Base-by-base conservation (phyloP, 257 asterid species). In the Penstemon eatonii region DNA sequence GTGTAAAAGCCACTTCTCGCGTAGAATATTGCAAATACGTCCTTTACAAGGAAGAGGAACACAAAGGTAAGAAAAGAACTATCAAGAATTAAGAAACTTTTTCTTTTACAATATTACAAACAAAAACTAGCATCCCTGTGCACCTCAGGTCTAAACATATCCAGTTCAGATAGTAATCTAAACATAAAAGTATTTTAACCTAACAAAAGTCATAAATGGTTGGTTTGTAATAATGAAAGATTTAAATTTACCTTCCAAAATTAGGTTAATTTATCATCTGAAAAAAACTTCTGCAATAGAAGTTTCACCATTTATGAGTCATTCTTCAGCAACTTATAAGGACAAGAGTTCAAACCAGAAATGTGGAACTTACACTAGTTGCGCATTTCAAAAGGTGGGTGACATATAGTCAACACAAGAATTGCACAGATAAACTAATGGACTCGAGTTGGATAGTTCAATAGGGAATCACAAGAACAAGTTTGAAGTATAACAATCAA, bases 301-400 rank as follows among this genome's bases (percentile, higher is more conserved):
- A 25, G 58, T 13, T 71, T 15, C 43, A 3, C 12, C 25, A 66
- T 62, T n/a, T 46, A 49, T 42, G 39, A 49, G 1, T n/a, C 56
- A 15, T 15, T 15, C 67, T 66, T 56, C 47, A 51, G 38, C 45
- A 37, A 44, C 54, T 5, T 41, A 39, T 43, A 39, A 46, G 11
- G 45, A 72, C 38, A 51, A 47, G 49, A 53, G 42, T 25, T 25
- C 33, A 69, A 63, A 63, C 18, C n/a, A 63, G 60, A 63, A 56
- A 50, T 6, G 9, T 44, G 25, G 60, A n/a, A 59, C 42, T 18
- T 37, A 61, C 42, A 37, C 54, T 53, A n/a, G 50, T 68, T 60
- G 43, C 0, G 45, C 61, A 40, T 69, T 51, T 44, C 15, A 45
- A 44, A 70, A 67, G 12, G 33, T 25, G 37, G 47, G 11, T 65